Conservation (phyloP, 345 rosid species). For the Cochlearia excelsa region DNA sequence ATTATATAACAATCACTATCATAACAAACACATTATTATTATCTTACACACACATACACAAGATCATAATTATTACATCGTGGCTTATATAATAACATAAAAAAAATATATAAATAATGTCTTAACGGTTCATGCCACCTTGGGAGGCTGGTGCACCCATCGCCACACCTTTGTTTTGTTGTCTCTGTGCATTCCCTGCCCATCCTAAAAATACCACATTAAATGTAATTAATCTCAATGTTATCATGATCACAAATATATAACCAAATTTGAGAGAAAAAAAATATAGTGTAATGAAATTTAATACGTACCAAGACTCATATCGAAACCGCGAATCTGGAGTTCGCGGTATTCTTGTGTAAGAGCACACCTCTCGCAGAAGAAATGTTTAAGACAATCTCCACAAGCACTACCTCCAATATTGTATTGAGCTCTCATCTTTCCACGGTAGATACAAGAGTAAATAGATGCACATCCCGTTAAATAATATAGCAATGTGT, state of each 20-base stretch:
- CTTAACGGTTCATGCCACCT: slow-evolving; percentile 32
- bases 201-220: slow-evolving; percentile 20
- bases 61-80: not conserved
- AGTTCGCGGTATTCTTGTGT: no score
- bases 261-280: not conserved
- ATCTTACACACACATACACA: not conserved
- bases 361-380: no score
- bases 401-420: not conserved
- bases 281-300: not conserved
- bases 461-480: slow-evolving; percentile 35
- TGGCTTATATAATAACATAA: no score
- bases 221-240: no score
- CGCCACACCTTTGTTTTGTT: slow-evolving; percentile 28
- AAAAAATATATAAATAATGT: not conserved
- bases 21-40: no score
- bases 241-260: no score
- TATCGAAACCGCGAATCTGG: no score
- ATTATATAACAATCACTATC: no score
- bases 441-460: slow-evolving; percentile 41
- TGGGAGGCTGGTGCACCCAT: slow-evolving; percentile 38
- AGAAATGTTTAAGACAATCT: no score
- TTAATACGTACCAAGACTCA: no score
- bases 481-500: slow-evolving; percentile 21
- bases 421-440: slow-evolving; percentile 48
- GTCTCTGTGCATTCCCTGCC: slow-evolving; percentile 23